These are phyloP conservation scores for Aspergillus piperis DNA, from an alignment of 2,329 filamentous ascomycete species.

Conservation along the genomic window DNA sequence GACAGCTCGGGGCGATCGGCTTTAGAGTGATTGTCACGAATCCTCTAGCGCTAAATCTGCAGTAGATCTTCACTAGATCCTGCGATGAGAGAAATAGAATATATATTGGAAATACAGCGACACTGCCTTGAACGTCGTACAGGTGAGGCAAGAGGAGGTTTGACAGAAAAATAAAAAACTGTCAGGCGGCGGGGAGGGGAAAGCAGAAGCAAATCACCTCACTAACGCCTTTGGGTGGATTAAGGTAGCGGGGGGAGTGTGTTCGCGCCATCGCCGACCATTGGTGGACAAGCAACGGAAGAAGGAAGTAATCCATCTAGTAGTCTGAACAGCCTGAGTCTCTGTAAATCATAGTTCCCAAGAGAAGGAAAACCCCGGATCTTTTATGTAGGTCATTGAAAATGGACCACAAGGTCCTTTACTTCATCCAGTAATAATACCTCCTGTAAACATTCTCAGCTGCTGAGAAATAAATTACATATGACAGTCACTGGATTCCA, in stretches of 20 bases:
- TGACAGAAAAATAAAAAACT: slow-evolving; percentile 5
- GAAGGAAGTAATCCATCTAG: neutral
- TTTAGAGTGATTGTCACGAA: neutral
- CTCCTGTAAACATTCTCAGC: no score
- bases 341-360: neutral
- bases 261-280: slow-evolving; percentile 9
- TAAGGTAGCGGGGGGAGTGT: slow-evolving; percentile 10
- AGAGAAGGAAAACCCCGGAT: neutral
- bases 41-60: neutral
- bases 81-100: neutral
- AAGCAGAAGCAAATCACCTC: slow-evolving; percentile 1
- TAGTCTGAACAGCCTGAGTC: no score
- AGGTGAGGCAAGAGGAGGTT: neutral
- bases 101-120: neutral
- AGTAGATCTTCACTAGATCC: neutral
- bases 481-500: no score
- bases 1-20: slow-evolving; percentile 1
- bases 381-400: no score
- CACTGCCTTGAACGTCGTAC: neutral
- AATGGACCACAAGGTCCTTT: no score
- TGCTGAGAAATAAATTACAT: no score
- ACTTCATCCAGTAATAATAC: no score
- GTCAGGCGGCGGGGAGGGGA: slow-evolving; percentile 2
- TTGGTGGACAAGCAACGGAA: slow-evolving; percentile 1
- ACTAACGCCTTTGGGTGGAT: slow-evolving; percentile 3